Evolutionary conservation across 345 rosid species (phyloP).

Genomic region (Cardamine chenopodiifolia): DNA sequence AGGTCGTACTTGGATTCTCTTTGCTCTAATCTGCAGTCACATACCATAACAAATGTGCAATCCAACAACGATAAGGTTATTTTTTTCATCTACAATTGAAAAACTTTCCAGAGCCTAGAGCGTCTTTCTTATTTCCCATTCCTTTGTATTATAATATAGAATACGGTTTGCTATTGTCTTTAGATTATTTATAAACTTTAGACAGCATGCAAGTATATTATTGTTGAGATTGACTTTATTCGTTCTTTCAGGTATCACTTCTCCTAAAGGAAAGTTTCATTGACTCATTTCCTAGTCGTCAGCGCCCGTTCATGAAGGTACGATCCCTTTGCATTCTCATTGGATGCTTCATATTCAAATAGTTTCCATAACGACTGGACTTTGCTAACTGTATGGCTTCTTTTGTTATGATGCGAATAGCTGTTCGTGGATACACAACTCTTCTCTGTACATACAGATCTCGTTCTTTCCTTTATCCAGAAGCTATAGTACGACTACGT

Average conservation of each 20-base stretch:
- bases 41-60: constrained; percentile 95
- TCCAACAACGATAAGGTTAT: constrained; percentile 95
- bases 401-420: constrained; percentile 46
- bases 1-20: constrained; percentile 82
- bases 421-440: constrained; percentile 90
- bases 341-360: background rate
- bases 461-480: constrained; percentile 85
- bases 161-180: background rate
- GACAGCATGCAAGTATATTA: background rate
- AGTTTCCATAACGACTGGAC: background rate
- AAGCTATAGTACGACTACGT: constrained; percentile 58
- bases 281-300: constrained; percentile 77
- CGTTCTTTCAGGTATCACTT: constrained; percentile 69
- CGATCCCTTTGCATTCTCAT: constrained; percentile 11
- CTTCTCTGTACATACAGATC: constrained; percentile 96
- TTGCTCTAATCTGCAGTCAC: constrained; percentile 87
- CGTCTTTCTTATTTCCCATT: background rate
- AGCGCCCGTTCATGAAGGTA: constrained; percentile 92
- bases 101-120: background rate
- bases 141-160: background rate
- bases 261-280: constrained; percentile 92
- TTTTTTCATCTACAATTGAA: background rate
- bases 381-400: constrained; percentile 28
- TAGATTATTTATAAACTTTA: background rate
- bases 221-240: constrained; percentile 9